These are phyloP conservation scores for Ambrosiella xylebori DNA, from an alignment of 2,329 filamentous ascomycete genomes.

Conservation along the genomic window DNA sequence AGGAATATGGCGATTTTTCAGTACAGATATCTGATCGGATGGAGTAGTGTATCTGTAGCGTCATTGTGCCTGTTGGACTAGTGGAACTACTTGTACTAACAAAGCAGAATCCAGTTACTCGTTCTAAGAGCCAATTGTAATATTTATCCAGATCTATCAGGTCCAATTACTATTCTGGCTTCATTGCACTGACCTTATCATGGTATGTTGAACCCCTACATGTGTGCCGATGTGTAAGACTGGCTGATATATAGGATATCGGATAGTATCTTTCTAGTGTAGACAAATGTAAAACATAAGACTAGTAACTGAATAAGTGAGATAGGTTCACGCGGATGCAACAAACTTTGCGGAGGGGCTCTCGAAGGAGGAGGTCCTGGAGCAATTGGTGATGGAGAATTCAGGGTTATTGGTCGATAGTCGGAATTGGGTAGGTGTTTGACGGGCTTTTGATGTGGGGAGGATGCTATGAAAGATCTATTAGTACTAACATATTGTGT, in stretches of 20 bases:
- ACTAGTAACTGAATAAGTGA: not conserved
- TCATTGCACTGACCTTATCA: not conserved
- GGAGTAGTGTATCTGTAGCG: too few relatives aligned
- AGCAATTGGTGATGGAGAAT: conserved; percentile 55
- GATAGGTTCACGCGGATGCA: conserved; percentile 59
- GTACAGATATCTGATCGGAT: not conserved
- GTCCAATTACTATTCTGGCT: not conserved
- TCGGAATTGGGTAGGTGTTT: conserved; percentile 53
- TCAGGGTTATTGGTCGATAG: conserved; percentile 53
- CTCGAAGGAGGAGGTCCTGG: conserved; percentile 55
- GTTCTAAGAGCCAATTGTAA: too few relatives aligned
- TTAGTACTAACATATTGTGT: not conserved
- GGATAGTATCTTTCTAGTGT: not conserved
- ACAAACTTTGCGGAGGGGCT: conserved; percentile 52
- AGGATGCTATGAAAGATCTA: not conserved
- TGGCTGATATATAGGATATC: not conserved
- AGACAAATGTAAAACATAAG: not conserved
- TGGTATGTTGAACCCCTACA: not conserved
- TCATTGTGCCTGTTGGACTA: too few relatives aligned
- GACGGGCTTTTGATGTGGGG: not conserved
- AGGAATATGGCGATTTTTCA: not conserved
- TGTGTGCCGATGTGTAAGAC: too few relatives aligned
- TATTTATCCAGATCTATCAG: too few relatives aligned
- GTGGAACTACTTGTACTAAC: too few relatives aligned
- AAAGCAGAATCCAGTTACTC: too few relatives aligned